A percentile compares a stretch with the other conserved stretches of the same genome.
Evolutionary conservation across 345 rosid genomes (phyloP).

Genomic region (Murraya paniculata): DNA sequence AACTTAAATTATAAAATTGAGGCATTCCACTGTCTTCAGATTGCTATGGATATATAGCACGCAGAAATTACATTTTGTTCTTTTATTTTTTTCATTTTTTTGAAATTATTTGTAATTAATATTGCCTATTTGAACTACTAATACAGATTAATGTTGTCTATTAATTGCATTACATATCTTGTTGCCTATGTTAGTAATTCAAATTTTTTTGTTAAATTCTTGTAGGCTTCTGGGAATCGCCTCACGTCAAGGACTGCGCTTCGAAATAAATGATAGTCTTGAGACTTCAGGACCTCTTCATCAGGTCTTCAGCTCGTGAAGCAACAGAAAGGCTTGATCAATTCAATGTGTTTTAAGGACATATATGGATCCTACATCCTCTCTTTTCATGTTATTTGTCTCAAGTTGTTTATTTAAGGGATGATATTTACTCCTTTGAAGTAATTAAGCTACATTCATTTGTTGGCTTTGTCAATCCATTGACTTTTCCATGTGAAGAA

Average conservation of each 20-base stretch:
- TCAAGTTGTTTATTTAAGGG: conserved; percentile 16
- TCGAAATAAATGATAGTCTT: conserved; percentile 34
- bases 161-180: neutral
- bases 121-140: too few species aligned
- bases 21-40: neutral
- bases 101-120: too few species aligned
- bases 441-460: conserved; percentile 13
- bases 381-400: conserved; percentile 16
- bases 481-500: neutral
- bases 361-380: neutral
- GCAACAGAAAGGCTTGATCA: neutral
- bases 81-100: too few species aligned
- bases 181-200: neutral
- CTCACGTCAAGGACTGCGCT: conserved; percentile 39
- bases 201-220: neutral
- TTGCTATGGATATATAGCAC: neutral
- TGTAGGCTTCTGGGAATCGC: conserved; percentile 46
- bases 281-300: conserved; percentile 13
- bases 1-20: neutral
- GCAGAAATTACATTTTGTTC: too few species aligned
- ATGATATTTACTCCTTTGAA: conserved; percentile 15
- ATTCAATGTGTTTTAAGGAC: conserved; percentile 18
- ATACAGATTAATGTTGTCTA: too few species aligned
- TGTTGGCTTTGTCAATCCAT: conserved; percentile 5
- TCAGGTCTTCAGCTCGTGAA: conserved; percentile 11